Evolutionary conservation across 768 basidiomycete species (phyloP).

Genomic region (Kwoniella pini): DNA sequence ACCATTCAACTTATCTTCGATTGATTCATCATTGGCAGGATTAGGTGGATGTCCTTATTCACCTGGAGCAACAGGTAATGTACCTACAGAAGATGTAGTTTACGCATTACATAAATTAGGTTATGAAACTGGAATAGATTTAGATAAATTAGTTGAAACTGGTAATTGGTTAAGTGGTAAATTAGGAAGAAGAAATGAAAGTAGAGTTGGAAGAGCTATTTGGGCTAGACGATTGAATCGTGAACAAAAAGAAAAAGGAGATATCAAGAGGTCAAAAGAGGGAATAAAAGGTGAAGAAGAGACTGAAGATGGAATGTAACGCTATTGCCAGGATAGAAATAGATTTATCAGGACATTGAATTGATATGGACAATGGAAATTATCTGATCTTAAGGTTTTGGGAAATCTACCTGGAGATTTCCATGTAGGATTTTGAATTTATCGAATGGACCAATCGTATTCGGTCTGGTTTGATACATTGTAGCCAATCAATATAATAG

Average conservation of each 20-base stretch:
- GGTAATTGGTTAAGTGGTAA: constrained; percentile 79
- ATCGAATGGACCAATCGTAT: too few species aligned
- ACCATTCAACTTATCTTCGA: constrained; percentile 71
- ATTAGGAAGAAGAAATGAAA: constrained; percentile 69
- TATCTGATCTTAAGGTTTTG: too few species aligned
- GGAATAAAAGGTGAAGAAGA: too few species aligned
- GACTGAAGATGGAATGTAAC: too few species aligned
- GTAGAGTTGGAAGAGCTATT: constrained; percentile 74
- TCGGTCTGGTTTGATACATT: too few species aligned
- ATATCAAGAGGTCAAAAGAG: background rate
- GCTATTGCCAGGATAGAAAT: too few species aligned
- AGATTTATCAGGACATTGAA: too few species aligned
- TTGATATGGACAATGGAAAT: too few species aligned
- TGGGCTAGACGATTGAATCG: constrained; percentile 55
- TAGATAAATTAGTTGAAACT: constrained; percentile 70
- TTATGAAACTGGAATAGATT: constrained; percentile 63
- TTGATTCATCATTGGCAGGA: constrained; percentile 80
- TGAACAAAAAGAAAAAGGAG: background rate
- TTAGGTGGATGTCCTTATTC: constrained; percentile 96
- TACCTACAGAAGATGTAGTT: constrained; percentile 85
- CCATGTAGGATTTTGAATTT: too few species aligned
- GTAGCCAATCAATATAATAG: too few species aligned
- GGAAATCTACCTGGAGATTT: too few species aligned
- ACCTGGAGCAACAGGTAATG: constrained; percentile 92
- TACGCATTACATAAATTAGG: constrained; percentile 73